Conservation (phyloP, 2,329 filamentous ascomycete species). For the Didymella pomorum region DNA sequence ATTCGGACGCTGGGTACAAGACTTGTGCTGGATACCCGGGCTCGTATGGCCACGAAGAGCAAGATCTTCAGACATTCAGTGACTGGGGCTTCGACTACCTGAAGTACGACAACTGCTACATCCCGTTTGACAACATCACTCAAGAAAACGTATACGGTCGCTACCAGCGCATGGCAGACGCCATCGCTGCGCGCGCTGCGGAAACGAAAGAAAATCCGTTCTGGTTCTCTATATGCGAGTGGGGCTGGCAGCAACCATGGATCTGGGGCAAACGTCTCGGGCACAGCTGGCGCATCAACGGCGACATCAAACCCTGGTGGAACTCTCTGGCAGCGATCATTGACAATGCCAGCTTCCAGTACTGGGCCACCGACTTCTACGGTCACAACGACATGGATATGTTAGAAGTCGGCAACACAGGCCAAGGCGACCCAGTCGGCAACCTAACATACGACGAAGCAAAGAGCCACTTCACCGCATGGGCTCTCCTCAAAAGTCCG, state of each 20-base stretch:
- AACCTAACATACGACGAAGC: constrained; percentile 41
- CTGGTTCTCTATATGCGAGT: constrained; percentile 41
- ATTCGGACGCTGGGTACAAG: constrained; percentile 59
- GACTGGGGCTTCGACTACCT: constrained; percentile 41
- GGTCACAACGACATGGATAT: constrained; percentile 53
- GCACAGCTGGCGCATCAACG: constrained; percentile 39
- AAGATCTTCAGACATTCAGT: constrained; percentile 65
- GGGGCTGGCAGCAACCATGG: constrained; percentile 36
- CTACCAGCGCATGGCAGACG: constrained; percentile 49
- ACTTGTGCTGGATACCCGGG: constrained; percentile 66
- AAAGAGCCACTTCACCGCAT: constrained; percentile 48
- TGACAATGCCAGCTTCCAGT: constrained; percentile 32
- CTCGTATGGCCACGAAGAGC: constrained; percentile 54
- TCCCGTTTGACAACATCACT: constrained; percentile 44
- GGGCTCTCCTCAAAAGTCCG: constrained; percentile 53
- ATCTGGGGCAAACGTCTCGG: constrained; percentile 40
- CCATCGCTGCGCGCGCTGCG: constrained; percentile 46
- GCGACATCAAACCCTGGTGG: constrained; percentile 37
- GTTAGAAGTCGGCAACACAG: constrained; percentile 47
- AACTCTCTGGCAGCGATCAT: constrained; percentile 33
- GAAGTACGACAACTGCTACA: constrained; percentile 44
- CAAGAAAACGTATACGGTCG: constrained; percentile 38
- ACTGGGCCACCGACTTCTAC: constrained; percentile 46
- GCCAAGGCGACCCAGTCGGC: constrained; percentile 35
- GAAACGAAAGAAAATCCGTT: constrained; percentile 36